Base-by-base conservation (phyloP, 2,329 filamentous ascomycete species). In the Meredithiella fracta region DNA sequence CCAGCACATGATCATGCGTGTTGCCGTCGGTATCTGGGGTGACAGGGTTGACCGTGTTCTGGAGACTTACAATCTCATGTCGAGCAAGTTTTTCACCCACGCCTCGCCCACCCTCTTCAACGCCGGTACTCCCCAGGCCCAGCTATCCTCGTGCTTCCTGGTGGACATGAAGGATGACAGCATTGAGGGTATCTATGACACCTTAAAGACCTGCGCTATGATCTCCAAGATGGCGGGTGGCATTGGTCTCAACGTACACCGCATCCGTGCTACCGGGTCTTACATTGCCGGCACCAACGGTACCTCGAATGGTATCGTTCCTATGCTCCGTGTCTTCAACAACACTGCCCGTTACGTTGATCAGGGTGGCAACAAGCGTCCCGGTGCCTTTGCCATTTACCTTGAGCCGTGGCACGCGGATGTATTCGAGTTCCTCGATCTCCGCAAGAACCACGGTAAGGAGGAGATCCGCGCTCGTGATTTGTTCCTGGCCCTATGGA, bases 1-100 rank as follows among this genome's bases (percentile, higher is more conserved):
- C 47, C 92, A 98, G 72, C 92, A 98, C 74, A 92, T 98, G 89
- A 91, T 98, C 65, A 98, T 98, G 92, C 88, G 92, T 78, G 92
- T 98, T 55, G 81, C 92, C 63, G 91, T 98, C 58, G 92, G 92
- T 58, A 95, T 98, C 63, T 94, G 94, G 75, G 90, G 90, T 59
- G 87, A 95, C 61, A 80, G 97, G 65, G 85, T 98, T 59, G 92
- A 97, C 73, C 87, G 84, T 66, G 91, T 88, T 61, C 82, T 97
- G 55, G 89, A 98, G 78, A 97, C 92, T 44, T 98, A 98, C 77
- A 91, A 97, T 73, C 80, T 94, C 71, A 96, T 98, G 90, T 98
- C 92, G 31, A 89, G 83, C 75, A 97, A 97, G 72, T 91, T 86
- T 75, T 98, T 98, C 73, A 98, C 92, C 56, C 92, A 98, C 66